Percentiles rank a stretch among this genome's conserved stretches.
These are phyloP conservation scores for Tetradesmus lagerheimii DNA, from an alignment of 139 green algal species.

Conservation along the genomic window DNA sequence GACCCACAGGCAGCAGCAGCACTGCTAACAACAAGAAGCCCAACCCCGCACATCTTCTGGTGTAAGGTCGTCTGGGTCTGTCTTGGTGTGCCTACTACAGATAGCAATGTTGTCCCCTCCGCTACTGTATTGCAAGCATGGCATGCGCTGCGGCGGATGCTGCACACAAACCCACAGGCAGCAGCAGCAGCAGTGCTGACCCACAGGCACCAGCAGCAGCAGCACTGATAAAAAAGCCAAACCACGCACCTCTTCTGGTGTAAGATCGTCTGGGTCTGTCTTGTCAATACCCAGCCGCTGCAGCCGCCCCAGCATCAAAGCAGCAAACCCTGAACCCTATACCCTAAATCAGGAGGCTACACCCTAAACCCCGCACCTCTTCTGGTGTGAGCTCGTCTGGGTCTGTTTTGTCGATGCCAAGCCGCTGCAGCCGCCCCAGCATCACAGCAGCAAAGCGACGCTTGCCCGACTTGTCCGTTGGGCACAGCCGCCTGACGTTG, in stretches of 20 bases:
- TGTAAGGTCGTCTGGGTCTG: conserved; percentile 88
- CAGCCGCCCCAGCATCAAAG: conserved; percentile 86
- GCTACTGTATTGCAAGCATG: too few relatives aligned
- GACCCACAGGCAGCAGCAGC: too few relatives aligned
- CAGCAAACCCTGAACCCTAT: background rate
- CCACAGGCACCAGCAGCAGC: too few relatives aligned
- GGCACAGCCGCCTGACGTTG: conserved; percentile 82
- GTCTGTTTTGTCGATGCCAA: conserved; percentile 95
- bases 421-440: conserved; percentile 86
- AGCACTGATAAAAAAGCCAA: too few relatives aligned
- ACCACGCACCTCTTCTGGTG: conserved; percentile 85
- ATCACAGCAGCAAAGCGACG: conserved; percentile 93
- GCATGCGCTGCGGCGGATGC: too few relatives aligned
- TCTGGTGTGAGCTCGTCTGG: conserved; percentile 91
- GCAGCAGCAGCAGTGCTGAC: background rate
- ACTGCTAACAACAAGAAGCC: too few relatives aligned
- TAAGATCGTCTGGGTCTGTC: conserved; percentile 89
- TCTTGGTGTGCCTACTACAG: too few relatives aligned
- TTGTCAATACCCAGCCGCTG: conserved; percentile 94
- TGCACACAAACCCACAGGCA: too few relatives aligned
- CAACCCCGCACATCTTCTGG: conserved; percentile 86
- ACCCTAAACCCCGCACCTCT: conserved; percentile 61
- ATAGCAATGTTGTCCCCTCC: too few relatives aligned
- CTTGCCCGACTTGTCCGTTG: conserved; percentile 72
- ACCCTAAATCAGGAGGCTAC: too few relatives aligned